These are phyloP conservation scores for Nakaseomyces uthaithaninus DNA, from an alignment of 1,139 yeast species.

Conservation along the genomic window DNA sequence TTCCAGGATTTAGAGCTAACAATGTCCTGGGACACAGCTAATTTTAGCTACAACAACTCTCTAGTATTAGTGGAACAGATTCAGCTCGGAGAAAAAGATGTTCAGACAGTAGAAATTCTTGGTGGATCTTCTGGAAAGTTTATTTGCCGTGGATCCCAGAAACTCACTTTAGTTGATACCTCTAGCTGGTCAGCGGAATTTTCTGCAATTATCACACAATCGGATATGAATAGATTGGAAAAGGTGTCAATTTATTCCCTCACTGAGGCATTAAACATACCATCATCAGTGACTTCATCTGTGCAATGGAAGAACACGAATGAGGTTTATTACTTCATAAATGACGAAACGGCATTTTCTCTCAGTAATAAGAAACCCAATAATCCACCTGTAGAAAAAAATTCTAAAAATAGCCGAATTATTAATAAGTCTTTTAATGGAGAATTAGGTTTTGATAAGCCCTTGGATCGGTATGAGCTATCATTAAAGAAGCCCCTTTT, in stretches of 20 bases:
- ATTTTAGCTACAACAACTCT: constrained; percentile 20
- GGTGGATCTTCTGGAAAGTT: constrained; percentile 12
- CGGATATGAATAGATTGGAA: constrained; percentile 17
- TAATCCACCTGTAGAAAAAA: not conserved
- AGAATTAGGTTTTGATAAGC: too few relatives aligned
- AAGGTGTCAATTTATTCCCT: constrained; percentile 16
- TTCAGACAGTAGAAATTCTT: constrained; percentile 8
- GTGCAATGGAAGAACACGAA: not conserved
- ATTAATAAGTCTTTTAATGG: too few relatives aligned
- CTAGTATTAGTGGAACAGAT: constrained; percentile 19
- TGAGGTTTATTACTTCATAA: not conserved
- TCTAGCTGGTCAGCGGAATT: constrained; percentile 16
- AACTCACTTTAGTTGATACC: constrained; percentile 14
- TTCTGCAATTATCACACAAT: constrained; percentile 18
- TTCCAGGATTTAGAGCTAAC: constrained; percentile 27
- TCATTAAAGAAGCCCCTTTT: constrained; percentile 19
- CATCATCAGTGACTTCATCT: not conserved
- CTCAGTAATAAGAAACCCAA: not conserved
- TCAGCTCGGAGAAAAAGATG: constrained; percentile 9
- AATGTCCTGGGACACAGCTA: constrained; percentile 25
- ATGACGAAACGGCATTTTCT: not conserved
- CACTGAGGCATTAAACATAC: constrained; percentile 8
- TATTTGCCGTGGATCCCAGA: constrained; percentile 10
- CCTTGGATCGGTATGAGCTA: constrained; percentile 7
- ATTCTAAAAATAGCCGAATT: not conserved